These are phyloP conservation scores for Diphasiastrum complanatum DNA, from an alignment of 83 land plant species.

Conservation along the genomic window DNA sequence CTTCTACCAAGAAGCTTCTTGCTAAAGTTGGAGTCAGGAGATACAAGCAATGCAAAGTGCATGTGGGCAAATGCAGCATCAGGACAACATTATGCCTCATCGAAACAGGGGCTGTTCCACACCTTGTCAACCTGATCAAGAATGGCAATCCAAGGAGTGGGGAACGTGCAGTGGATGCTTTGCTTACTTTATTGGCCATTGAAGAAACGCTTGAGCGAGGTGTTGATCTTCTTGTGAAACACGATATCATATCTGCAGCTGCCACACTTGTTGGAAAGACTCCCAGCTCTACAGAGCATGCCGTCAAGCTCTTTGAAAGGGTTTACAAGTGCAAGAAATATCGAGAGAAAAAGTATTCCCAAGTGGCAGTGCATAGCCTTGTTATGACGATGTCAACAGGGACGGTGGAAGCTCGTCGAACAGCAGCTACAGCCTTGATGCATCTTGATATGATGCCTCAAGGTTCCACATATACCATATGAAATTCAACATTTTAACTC, in stretches of 20 bases:
- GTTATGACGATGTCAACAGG: constrained; percentile 29
- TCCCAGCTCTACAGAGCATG: constrained; percentile 20
- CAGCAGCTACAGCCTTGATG: constrained; percentile 33
- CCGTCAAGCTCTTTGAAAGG: constrained; percentile 26
- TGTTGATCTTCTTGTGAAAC: constrained; percentile 25
- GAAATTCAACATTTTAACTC: too few relatives aligned
- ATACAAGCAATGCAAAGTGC: constrained; percentile 27
- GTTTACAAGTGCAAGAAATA: constrained; percentile 28
- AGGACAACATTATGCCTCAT: constrained; percentile 31
- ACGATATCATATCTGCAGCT: constrained; percentile 2
- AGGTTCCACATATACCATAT: constrained; percentile 25
- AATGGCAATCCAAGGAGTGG: constrained; percentile 16
- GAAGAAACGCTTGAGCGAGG: constrained; percentile 5
- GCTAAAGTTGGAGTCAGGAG: constrained; percentile 21
- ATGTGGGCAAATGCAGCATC: constrained; percentile 28
- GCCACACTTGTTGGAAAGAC: constrained; percentile 20
- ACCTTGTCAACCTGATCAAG: constrained; percentile 18
- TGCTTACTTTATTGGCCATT: constrained; percentile 15
- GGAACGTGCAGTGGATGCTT: constrained; percentile 20
- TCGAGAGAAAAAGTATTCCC: constrained; percentile 13
- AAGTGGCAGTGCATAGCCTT: constrained; percentile 17
- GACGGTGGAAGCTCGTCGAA: constrained; percentile 14
- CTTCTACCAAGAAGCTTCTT: constrained; percentile 7
- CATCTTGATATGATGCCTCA: constrained; percentile 29
- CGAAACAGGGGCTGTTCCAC: constrained; percentile 28